Evolutionary conservation across 495 filamentous ascomycete genomes (phyloP), one percentile per base, ranked within the genome.

Genomic region (Penicillium ochrochloron): DNA sequence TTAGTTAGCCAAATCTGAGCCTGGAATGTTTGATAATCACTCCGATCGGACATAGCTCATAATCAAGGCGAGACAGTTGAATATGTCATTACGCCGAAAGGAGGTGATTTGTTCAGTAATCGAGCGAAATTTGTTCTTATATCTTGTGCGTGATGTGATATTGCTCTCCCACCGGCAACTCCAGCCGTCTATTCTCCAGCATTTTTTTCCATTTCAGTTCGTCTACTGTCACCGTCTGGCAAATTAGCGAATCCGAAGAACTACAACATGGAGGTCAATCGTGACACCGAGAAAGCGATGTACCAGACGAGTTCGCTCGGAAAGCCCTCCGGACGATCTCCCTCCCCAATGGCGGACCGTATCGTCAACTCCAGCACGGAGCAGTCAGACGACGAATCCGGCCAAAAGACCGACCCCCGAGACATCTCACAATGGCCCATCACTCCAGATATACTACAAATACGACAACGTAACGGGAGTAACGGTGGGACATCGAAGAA

Each of bases 401-500:
- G 57, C 57, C 57, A 59, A 59, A 59, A 59, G 34, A 59, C 39
- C 57, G 39, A 59, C 57, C 39, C 57, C 57, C 57, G 57, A 33
- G 57, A 59, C 37, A 59, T 59, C 37, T 42, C 57, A 59, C 39
- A 59, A 59, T 59, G 57, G 57, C 57, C 39, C 39, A 59, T 59
- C 15, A 59, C 57, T 59, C 57, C 39, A 59, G 57, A 59, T 59
- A 59, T 59, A 59, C 17, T 42, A 59, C 57, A 59, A 59, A 59
- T 59, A 59, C 57, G 39, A 59, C 39, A 41, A 15, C 37, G 37
- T 41, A 41, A 60, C 56, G 37, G 44, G 56, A 44, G 37, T 42
- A 44, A 42, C 56, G 56, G 56, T 23, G 34, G 35, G 35, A 58
- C 46, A 44, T 44, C 19, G 35, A 42, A 79, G 8, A 72, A 80